These are phyloP conservation scores for Allium fistulosum DNA, from an alignment of 106 monocot genomes.

Conservation along the genomic window DNA sequence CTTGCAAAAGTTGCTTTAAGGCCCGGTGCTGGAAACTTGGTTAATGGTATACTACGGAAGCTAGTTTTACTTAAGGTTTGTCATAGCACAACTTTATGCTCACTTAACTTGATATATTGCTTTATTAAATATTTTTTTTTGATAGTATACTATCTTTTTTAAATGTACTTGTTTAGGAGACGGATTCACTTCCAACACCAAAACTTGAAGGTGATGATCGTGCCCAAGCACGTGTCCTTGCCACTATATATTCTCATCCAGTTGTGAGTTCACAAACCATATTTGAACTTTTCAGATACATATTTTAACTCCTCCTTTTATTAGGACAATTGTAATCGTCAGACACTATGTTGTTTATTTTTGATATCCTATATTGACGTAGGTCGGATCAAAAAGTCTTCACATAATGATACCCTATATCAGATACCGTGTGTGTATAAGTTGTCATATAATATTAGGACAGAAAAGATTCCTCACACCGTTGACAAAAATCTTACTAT, in stretches of 20 bases:
- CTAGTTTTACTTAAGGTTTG: conserved; percentile 67
- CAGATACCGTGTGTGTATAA: no score
- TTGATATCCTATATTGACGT: no score
- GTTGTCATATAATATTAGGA: no score
- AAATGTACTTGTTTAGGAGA: conserved; percentile 47
- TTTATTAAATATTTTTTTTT: not conserved
- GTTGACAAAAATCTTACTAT: no score
- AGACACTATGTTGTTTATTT: no score
- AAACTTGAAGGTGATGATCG: conserved; percentile 93
- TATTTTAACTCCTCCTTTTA: no score
- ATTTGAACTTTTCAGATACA: not conserved
- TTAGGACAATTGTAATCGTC: no score
- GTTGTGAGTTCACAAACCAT: conserved; percentile 60
- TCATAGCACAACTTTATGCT: not conserved
- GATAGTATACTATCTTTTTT: not conserved
- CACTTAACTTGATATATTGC: no score
- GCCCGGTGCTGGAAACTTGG: conserved; percentile 96
- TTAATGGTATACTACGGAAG: conserved; percentile 86
- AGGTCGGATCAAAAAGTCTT: no score
- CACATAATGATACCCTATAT: no score
- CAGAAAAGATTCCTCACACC: no score
- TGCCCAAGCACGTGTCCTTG: conserved; percentile 93
- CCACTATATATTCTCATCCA: conserved; percentile 87
- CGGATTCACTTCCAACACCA: conserved; percentile 72
- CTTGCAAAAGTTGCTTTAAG: conserved; percentile 89